Evolutionary conservation across 352 stramenopile species (phyloP).

Genomic region (Pythium biforme): DNA sequence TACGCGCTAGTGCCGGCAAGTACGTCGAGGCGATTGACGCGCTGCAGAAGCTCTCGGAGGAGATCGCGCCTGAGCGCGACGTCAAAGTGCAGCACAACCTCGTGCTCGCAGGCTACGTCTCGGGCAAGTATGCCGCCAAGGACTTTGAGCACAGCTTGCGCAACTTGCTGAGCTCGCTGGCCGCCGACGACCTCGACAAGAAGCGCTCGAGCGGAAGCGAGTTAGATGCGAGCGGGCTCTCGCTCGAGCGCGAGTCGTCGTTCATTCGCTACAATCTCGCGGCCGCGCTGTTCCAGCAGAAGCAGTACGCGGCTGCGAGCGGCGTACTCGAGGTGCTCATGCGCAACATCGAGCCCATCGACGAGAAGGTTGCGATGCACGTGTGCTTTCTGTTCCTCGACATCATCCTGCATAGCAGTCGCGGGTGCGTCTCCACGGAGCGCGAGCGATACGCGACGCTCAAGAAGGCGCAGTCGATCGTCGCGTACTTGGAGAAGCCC

Average conservation of each 20-base stretch:
- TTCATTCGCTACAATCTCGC: constrained; percentile 92
- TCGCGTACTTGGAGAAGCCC: constrained; percentile 89
- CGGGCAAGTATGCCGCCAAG: constrained; percentile 51
- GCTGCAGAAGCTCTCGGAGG: constrained; percentile 78
- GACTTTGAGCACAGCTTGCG: constrained; percentile 78
- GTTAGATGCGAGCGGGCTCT: constrained; percentile 32
- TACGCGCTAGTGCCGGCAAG: constrained; percentile 60
- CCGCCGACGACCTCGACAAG: constrained; percentile 36
- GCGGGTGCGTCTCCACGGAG: constrained; percentile 82
- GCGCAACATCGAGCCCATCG: constrained; percentile 88
- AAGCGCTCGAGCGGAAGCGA: constrained; percentile 39
- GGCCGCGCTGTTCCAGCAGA: constrained; percentile 82
- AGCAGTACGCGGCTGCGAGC: constrained; percentile 88
- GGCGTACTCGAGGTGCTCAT: constrained; percentile 85
- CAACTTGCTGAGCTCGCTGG: constrained; percentile 47
- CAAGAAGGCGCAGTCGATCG: constrained; percentile 84
- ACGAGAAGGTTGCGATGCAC: constrained; percentile 91
- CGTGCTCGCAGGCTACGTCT: constrained; percentile 65
- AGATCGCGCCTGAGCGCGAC: constrained; percentile 72
- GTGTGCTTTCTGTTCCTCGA: constrained; percentile 93
- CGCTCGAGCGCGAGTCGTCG: constrained; percentile 80
- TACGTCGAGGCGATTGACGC: constrained; percentile 85
- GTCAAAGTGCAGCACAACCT: constrained; percentile 88
- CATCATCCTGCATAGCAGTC: constrained; percentile 88
- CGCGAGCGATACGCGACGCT: constrained; percentile 57